Evolutionary conservation across 2,329 filamentous ascomycete genomes (phyloP), one percentile per base, ranked within the genome.

Genomic region (Penicillium sp.): DNA sequence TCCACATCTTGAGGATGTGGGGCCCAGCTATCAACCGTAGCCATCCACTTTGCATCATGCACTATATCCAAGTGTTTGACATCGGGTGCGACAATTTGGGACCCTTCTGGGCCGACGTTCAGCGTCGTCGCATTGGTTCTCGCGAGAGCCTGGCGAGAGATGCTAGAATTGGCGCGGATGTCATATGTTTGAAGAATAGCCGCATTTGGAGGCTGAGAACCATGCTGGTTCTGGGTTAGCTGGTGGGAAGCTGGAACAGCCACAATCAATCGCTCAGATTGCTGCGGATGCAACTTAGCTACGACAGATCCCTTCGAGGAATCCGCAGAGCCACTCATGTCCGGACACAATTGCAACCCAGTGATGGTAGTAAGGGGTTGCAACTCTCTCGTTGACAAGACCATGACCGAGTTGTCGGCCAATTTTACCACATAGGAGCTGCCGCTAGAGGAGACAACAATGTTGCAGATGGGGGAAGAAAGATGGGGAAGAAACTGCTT

Each of bases 341-440:
- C 72, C 31, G 76, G 71, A 16, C 60, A 64, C 22, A 73, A 46
- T 67, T 96, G 91, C 35, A 97, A 81, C 1, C 92, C 90, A 16
- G 88, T 86, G 50, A 96, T 81, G 62, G 90, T 93, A 14, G 88
- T 82, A 13, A 85, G 89, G 4, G 93, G 89, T 64, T 87, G 84
- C 67, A 97, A 78, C 68, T 97, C 91, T 11, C 89, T 83, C 3
- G 93, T 96, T 2, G 92, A 95, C 13, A 99, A 70, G 6, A 96
- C 78, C 80, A 97, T 92, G 46, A 86, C 78, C 1, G 90, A 95
- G 70, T 99, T 99, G 68, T 97, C 92, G 25, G 90, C 88, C 42
- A 97, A 77, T 58, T 90, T 87, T 19, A 97, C 69, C 4, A 84
- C 87, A 63, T 97, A 99, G 0, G 87, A 86, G 33, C 88, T 81